Conservation (phyloP, 495 filamentous ascomycete species). For the Penicillium mononematosum region DNA sequence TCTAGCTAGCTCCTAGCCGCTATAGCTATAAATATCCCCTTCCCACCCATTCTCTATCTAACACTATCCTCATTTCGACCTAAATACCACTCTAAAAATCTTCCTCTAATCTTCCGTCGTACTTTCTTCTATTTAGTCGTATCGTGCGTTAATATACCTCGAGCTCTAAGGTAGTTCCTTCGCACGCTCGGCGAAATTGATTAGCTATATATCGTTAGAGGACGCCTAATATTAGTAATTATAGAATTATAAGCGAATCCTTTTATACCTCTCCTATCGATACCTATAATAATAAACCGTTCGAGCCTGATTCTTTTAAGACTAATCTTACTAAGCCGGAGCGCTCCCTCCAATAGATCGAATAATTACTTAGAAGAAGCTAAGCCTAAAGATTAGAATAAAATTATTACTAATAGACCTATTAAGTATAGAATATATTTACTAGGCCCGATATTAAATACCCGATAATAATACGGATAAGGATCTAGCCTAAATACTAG, state of each 20-base stretch:
- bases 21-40: constrained; percentile 15
- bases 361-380: constrained; percentile 12
- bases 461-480: constrained; percentile 20
- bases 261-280: constrained; percentile 14
- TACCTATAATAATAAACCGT: constrained; percentile 13
- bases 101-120: constrained; percentile 8
- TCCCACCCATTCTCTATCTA: constrained; percentile 7
- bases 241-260: constrained; percentile 16
- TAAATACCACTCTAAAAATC: constrained; percentile 10
- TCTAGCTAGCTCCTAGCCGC: constrained; percentile 13
- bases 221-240: constrained; percentile 4
- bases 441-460: constrained; percentile 14
- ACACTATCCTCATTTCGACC: constrained; percentile 10
- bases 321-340: constrained; percentile 19
- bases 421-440: constrained; percentile 8
- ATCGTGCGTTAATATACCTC: constrained; percentile 1
- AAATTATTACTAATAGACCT: constrained; percentile 9
- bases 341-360: constrained; percentile 7
- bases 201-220: constrained; percentile 5
- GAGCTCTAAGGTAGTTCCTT: constrained; percentile 11
- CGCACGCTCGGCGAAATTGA: constrained; percentile 7
- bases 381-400: constrained; percentile 5
- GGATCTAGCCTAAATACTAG: constrained; percentile 13
- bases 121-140: constrained; percentile 12
- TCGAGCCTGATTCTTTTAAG: constrained; percentile 17